Conservation (phyloP, 2,329 filamentous ascomycete genomes). For the Curvularia sp. region DNA sequence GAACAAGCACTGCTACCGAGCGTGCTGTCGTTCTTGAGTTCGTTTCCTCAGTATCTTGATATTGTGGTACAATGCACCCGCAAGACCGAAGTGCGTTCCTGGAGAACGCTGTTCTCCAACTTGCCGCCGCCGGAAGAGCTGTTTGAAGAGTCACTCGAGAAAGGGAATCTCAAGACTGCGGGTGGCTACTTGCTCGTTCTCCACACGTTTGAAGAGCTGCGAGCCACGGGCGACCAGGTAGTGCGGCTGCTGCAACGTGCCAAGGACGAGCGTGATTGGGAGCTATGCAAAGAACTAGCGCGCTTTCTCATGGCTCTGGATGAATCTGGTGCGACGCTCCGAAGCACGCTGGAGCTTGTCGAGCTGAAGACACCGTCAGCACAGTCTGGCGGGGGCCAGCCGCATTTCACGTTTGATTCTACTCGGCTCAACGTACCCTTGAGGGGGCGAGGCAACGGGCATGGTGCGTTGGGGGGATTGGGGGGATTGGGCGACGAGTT, state of each 20-base stretch:
- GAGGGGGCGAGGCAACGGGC: slow-evolving; percentile 16
- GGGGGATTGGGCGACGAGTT: slow-evolving; percentile 3
- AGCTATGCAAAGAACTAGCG: slow-evolving; percentile 92
- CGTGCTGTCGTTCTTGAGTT: slow-evolving; percentile 62
- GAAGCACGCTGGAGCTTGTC: slow-evolving; percentile 69
- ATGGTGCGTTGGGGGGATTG: background rate
- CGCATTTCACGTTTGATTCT: slow-evolving; percentile 45
- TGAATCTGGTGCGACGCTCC: slow-evolving; percentile 79
- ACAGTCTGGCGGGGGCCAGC: slow-evolving; percentile 30
- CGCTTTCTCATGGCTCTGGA: slow-evolving; percentile 95
- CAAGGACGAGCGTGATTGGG: slow-evolving; percentile 88
- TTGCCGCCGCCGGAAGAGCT: slow-evolving; percentile 88
- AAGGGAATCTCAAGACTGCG: slow-evolving; percentile 89
- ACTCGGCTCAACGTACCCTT: slow-evolving; percentile 40
- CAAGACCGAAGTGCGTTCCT: slow-evolving; percentile 94
- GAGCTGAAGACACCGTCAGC: slow-evolving; percentile 46
- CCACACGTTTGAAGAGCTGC: slow-evolving; percentile 73
- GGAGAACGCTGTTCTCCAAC: slow-evolving; percentile 91
- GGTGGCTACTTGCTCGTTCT: slow-evolving; percentile 95
- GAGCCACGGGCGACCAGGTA: slow-evolving; percentile 75
- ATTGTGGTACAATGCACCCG: slow-evolving; percentile 96
- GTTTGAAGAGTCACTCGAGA: slow-evolving; percentile 88
- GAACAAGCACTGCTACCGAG: slow-evolving; percentile 60
- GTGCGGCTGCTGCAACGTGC: slow-evolving; percentile 82
- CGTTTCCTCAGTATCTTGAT: slow-evolving; percentile 81